Percentiles rank a stretch among this genome's conserved stretches.
Evolutionary conservation across 2,329 filamentous ascomycete genomes (phyloP).

Genomic region (Fusarium mangiferae): DNA sequence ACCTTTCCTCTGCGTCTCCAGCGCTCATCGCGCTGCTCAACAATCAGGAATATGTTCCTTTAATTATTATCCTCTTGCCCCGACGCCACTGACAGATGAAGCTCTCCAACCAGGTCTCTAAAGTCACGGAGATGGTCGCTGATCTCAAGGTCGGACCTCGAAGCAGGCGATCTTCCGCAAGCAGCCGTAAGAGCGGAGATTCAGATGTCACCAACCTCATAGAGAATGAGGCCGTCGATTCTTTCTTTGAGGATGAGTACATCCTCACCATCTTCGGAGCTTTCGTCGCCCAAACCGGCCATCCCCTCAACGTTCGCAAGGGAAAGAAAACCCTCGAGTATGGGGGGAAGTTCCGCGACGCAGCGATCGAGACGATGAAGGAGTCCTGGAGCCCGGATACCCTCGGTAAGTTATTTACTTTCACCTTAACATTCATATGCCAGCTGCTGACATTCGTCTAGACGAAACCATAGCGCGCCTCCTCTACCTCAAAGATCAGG

Average conservation of each 20-base stretch:
- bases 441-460: neutral
- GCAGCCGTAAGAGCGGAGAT: neutral
- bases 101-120: neutral
- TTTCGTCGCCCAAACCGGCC: accelerated
- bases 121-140: neutral
- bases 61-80: neutral
- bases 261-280: neutral
- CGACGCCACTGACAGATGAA: neutral
- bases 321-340: too few relatives aligned
- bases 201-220: accelerated
- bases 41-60: neutral
- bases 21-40: accelerated
- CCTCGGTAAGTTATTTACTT: neutral
- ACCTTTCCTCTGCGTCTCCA: accelerated
- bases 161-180: neutral
- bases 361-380: accelerated
- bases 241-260: accelerated
- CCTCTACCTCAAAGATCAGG: accelerated
- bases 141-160: neutral
- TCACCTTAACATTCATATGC: neutral
- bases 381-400: neutral
- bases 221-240: neutral
- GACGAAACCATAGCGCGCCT: neutral
- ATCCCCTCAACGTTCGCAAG: neutral
- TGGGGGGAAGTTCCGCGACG: neutral